Evolutionary conservation across 768 basidiomycete genomes (phyloP), one percentile per base, ranked within the genome.

Genomic region (Gyrodon lividus): DNA sequence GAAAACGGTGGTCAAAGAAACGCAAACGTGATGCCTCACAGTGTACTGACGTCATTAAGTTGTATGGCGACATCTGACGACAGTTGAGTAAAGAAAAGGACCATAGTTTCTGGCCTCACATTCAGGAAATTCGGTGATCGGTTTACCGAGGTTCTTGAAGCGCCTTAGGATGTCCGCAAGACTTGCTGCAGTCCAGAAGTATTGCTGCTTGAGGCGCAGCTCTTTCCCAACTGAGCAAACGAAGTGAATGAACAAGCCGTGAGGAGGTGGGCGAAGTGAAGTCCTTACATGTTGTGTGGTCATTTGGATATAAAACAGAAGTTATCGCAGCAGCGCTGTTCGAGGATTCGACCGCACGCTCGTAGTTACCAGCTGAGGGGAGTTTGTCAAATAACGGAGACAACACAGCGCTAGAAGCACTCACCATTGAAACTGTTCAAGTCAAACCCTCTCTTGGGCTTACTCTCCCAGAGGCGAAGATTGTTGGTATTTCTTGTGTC

Each of bases 301-400:
- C 96, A 65, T 97, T 96, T 23, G 96, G 97, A 72, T 99, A 98
- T 28, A 98, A 76, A 6, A 98, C 96, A 8, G 90, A 84, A 4
- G 95, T 98, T 65, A 99, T 97, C 31, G 90, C 92, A 51, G 86
- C 89, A 10, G 97, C 97, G 58, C 86, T 86, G 69, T 94, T 93
- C 30, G 87, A 89, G 1, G 90, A 79, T 59, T 89, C 87, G 22
- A 98, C 88, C 2, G 94, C 91, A 40, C 76, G 83, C 63, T 93
- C 92, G 66, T 98, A 98, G 70, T 96, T 86, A 39, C 96, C 96
- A 54, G 92, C 92, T 92, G 54, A 20, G 46, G 19, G 14, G 26
- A 34, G 28, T 10, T 3, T 1, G 38, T 62, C 46, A 64, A 49
- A 12, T n/a, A 44, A 50, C 6, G 13, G 1, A 7, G 17, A 6